Conservation (phyloP, 345 rosid genomes). For the Eucalyptus regnans region DNA sequence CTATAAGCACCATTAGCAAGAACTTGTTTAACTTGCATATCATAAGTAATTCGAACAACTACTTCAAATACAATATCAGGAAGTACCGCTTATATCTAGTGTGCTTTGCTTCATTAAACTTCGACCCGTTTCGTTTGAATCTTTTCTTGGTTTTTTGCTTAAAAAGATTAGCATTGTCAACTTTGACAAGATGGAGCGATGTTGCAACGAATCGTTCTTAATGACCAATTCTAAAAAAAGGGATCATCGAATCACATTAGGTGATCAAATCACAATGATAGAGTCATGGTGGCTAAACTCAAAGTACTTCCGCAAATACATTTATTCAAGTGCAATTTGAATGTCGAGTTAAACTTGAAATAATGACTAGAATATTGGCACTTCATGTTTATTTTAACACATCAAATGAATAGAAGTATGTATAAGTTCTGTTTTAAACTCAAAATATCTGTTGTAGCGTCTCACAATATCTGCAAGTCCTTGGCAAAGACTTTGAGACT, state of each 20-base stretch:
- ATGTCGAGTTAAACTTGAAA: neutral
- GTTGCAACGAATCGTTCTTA: accelerated
- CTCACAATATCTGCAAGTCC: neutral
- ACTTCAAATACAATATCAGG: too few relatives aligned
- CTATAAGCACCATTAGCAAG: too few relatives aligned
- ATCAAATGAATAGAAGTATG: neutral
- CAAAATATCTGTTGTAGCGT: accelerated
- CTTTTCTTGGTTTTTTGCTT: too few relatives aligned
- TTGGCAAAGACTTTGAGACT: neutral
- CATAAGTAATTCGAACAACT: too few relatives aligned
- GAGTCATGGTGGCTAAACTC: neutral
- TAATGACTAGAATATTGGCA: neutral
- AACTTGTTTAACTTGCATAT: too few relatives aligned
- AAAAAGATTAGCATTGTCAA: too few relatives aligned
- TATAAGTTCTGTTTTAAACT: neutral
- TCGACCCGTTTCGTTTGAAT: accelerated
- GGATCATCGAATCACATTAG: neutral
- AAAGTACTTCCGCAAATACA: neutral
- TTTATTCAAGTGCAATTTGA: neutral
- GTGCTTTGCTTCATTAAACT: too few relatives aligned
- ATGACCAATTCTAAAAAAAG: accelerated
- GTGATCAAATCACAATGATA: neutral
- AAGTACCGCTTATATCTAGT: accelerated
- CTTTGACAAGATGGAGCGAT: accelerated
- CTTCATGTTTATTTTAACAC: neutral